phyloP scores from a whole-genome alignment of 2,329 filamentous ascomycete genomes.

The Parascedosporium putredinis region DNA sequence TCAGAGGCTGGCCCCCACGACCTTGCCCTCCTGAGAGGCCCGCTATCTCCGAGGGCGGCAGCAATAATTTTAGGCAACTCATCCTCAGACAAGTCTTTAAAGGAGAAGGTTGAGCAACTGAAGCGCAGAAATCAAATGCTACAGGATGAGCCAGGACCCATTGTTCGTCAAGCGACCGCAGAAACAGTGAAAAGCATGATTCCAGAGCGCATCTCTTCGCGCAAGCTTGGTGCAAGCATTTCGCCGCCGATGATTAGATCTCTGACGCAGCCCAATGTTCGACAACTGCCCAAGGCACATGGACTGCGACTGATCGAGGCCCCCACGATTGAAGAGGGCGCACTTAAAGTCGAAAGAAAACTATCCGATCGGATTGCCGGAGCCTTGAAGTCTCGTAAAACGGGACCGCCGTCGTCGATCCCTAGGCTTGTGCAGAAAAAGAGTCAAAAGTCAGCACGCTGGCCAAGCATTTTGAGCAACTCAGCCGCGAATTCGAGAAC shows the following conservation, averaged over 20 bases:
- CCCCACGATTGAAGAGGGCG: neutral
- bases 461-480: constrained; percentile 89
- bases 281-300: constrained; percentile 10
- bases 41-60: constrained; percentile 13
- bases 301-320: neutral
- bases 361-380: constrained; percentile 63
- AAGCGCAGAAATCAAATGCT: constrained; percentile 21
- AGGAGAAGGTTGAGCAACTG: constrained; percentile 39
- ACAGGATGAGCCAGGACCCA: constrained; percentile 21
- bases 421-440: constrained; percentile 74
- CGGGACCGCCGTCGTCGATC: constrained; percentile 63
- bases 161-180: constrained; percentile 11
- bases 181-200: constrained; percentile 16
- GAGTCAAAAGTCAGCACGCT: constrained; percentile 80
- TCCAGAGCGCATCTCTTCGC: constrained; percentile 27
- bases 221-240: constrained; percentile 33
- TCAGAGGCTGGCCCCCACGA: neutral
- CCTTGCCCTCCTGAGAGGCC: constrained; percentile 10
- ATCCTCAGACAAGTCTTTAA: constrained; percentile 20
- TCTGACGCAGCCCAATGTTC: constrained; percentile 32
- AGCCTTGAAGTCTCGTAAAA: constrained; percentile 50
- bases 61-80: constrained; percentile 14
- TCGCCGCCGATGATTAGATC: constrained; percentile 44
- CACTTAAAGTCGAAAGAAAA: constrained; percentile 43
- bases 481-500: constrained; percentile 93